Percentiles rank a stretch among this genome's conserved stretches.
These are phyloP conservation scores for Sporothrix sp. DNA, from an alignment of 2,329 filamentous ascomycete species.

Conservation along the genomic window DNA sequence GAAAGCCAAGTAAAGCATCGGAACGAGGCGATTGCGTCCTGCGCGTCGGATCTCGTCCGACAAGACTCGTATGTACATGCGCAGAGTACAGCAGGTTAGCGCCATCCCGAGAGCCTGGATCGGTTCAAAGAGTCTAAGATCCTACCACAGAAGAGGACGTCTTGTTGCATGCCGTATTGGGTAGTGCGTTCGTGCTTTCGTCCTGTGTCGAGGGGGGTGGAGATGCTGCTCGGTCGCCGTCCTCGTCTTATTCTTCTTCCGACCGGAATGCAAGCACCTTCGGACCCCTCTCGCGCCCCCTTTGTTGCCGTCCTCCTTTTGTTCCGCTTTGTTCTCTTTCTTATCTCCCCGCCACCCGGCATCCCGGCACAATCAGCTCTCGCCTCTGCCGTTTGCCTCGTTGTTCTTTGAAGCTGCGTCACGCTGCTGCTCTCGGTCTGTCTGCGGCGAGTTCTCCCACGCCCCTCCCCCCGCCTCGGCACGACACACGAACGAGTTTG, in stretches of 20 bases:
- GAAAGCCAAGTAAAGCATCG: too few relatives aligned
- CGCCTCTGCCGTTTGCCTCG: too few relatives aligned
- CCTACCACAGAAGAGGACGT: too few relatives aligned
- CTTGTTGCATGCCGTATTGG: too few relatives aligned
- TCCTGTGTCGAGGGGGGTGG: not conserved
- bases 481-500: not conserved
- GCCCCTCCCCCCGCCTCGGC: not conserved
- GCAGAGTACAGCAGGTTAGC: too few relatives aligned
- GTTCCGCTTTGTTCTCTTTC: not conserved
- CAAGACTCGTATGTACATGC: too few relatives aligned
- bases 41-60: not conserved
- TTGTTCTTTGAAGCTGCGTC: not conserved
- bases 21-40: too few relatives aligned
- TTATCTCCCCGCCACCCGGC: not conserved
- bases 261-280: too few relatives aligned
- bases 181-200: conserved; percentile 1
- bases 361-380: too few relatives aligned
- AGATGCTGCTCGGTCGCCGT: not conserved
- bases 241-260: too few relatives aligned
- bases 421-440: not conserved
- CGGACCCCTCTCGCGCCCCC: too few relatives aligned
- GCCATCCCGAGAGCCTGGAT: conserved; percentile 16
- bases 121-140: conserved; percentile 15
- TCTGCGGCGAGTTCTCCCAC: conserved; percentile 2
- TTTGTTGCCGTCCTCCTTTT: too few relatives aligned